Evolutionary conservation across 2,329 filamentous ascomycete species (phyloP).

Genomic region (Verticillium longisporum): DNA sequence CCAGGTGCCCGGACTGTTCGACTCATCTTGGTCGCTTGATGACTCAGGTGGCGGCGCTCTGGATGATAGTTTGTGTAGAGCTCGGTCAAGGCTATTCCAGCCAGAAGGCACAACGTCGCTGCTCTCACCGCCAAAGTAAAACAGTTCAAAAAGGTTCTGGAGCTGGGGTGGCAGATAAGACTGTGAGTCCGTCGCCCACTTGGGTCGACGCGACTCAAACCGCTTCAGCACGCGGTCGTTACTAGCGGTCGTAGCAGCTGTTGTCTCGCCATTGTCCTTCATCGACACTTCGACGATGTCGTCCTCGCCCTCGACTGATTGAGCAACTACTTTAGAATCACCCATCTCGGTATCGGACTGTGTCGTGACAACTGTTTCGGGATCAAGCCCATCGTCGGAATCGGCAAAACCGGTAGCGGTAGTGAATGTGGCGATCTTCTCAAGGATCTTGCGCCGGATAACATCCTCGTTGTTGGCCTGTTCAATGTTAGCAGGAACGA

Average conservation of each 20-base stretch:
- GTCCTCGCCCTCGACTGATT: slow-evolving; percentile 82
- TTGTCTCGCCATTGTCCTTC: slow-evolving; percentile 22
- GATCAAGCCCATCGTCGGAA: slow-evolving; percentile 50
- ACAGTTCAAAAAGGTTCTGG: slow-evolving; percentile 71
- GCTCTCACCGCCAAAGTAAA: slow-evolving; percentile 48
- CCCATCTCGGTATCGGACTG: slow-evolving; percentile 58
- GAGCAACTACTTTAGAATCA: slow-evolving; percentile 65
- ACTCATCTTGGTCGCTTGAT: slow-evolving; percentile 32
- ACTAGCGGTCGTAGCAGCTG: slow-evolving; percentile 8
- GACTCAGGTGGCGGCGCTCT: slow-evolving; percentile 36
- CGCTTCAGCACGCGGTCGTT: slow-evolving; percentile 25
- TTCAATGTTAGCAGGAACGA: background rate
- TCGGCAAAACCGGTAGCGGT: slow-evolving; percentile 49
- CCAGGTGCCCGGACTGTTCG: slow-evolving; percentile 38
- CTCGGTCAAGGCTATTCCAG: slow-evolving; percentile 57
- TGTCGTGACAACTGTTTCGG: slow-evolving; percentile 62
- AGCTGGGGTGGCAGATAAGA: slow-evolving; percentile 55
- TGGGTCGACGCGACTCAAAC: slow-evolving; percentile 44
- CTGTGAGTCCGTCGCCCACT: slow-evolving; percentile 40
- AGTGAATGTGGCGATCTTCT: slow-evolving; percentile 69
- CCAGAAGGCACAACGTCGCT: slow-evolving; percentile 59
- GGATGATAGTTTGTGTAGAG: slow-evolving; percentile 36
- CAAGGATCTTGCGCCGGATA: slow-evolving; percentile 74
- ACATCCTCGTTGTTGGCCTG: slow-evolving; percentile 53
- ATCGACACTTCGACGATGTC: slow-evolving; percentile 87